Evolutionary conservation across 345 rosid genomes (phyloP).

Genomic region (Alliaria petiolata): DNA sequence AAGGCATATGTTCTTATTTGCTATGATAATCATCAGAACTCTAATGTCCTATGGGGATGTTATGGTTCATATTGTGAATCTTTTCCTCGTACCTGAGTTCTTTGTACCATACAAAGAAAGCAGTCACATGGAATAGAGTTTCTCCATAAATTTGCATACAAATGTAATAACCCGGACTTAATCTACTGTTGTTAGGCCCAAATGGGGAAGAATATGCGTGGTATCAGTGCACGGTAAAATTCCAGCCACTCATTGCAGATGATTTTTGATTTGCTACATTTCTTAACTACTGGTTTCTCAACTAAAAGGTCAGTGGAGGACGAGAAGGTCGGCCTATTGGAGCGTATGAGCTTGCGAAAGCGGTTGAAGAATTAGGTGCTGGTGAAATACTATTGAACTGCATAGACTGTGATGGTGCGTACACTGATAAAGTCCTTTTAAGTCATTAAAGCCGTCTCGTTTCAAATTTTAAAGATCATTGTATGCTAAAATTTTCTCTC

Average conservation of each 20-base stretch:
- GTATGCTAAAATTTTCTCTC: no score
- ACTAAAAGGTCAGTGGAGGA: conserved; percentile 80
- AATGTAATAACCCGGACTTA: neutral
- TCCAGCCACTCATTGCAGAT: neutral
- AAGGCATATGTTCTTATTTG: neutral
- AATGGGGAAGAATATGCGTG: conserved; percentile 93
- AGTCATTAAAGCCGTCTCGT: neutral
- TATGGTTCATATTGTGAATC: neutral
- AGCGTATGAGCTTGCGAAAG: conserved; percentile 97
- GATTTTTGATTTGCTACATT: neutral
- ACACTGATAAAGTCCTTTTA: neutral
- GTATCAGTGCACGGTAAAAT: conserved; percentile 93
- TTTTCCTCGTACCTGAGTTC: neutral
- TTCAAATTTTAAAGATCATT: neutral
- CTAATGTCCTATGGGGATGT: neutral
- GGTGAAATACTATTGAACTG: conserved; percentile 95
- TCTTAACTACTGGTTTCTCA: conserved; percentile 12
- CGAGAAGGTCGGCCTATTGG: conserved; percentile 97
- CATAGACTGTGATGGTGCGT: conserved; percentile 90
- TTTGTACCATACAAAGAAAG: neutral
- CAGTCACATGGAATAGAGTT: neutral
- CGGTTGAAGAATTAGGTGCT: conserved; percentile 93
- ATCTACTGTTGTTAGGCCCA: conserved; percentile 52
- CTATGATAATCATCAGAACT: neutral
- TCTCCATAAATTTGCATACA: neutral